These are phyloP conservation scores for Macrotyloma uniflorum DNA, from an alignment of 306 rosid species.

Conservation along the genomic window DNA sequence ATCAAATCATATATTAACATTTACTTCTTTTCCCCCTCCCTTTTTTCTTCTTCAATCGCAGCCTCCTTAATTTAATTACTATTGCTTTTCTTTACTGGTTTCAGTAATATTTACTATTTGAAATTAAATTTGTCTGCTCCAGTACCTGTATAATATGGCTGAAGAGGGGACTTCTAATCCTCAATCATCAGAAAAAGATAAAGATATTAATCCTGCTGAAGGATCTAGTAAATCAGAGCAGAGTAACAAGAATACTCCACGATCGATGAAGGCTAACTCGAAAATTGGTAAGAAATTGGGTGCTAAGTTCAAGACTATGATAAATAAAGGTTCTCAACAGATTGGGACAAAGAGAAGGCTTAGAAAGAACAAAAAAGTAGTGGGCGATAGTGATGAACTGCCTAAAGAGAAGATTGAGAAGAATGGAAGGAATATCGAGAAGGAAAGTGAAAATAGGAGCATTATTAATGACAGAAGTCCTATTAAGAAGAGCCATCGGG, in stretches of 20 bases:
- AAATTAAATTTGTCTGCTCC: slow-evolving; percentile 24
- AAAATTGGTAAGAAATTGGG: slow-evolving; percentile 58
- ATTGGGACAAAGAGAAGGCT: slow-evolving; percentile 36
- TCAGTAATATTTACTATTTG: slow-evolving; percentile 22
- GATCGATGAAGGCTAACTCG: slow-evolving; percentile 59
- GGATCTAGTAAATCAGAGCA: slow-evolving; percentile 47
- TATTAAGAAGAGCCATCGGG: slow-evolving; percentile 4
- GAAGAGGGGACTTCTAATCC: slow-evolving; percentile 28
- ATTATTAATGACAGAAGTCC: background rate
- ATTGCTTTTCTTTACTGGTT: slow-evolving; percentile 16
- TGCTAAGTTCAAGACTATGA: slow-evolving; percentile 39
- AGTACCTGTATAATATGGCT: slow-evolving; percentile 25
- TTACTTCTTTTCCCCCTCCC: background rate
- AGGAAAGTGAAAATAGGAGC: background rate
- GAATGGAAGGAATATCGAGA: background rate
- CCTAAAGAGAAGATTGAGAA: slow-evolving; percentile 34
- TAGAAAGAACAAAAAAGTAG: slow-evolving; percentile 40
- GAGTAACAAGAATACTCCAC: slow-evolving; percentile 51
- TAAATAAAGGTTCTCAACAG: slow-evolving; percentile 34
- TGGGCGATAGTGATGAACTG: slow-evolving; percentile 39
- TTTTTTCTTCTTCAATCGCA: background rate
- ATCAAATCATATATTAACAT: too few species aligned
- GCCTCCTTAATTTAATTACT: background rate
- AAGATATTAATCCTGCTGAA: slow-evolving; percentile 42
- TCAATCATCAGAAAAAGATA: slow-evolving; percentile 33